These are phyloP conservation scores for Phytophthora constricta DNA, from an alignment of 352 stramenopile species.

Conservation along the genomic window DNA sequence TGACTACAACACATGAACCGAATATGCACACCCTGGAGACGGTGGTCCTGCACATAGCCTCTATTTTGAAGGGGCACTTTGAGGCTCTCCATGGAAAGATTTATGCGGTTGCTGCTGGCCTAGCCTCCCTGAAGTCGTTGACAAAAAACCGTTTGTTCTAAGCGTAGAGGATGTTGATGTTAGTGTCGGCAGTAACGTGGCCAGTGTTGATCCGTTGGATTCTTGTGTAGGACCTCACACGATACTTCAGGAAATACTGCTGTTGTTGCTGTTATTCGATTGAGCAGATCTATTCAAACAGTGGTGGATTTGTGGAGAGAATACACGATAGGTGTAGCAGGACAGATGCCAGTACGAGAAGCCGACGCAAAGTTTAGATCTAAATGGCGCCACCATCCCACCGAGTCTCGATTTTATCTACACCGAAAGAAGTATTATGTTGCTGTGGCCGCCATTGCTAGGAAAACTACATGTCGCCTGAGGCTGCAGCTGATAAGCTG, in stretches of 20 bases:
- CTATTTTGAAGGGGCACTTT: background rate
- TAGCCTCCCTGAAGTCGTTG: background rate
- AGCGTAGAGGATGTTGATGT: too few relatives aligned
- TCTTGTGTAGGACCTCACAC: background rate
- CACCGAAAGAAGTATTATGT: background rate
- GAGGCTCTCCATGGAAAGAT: background rate
- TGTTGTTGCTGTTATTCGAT: background rate
- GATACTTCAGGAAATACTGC: background rate
- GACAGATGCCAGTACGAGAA: background rate
- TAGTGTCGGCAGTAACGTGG: background rate
- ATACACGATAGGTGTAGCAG: background rate
- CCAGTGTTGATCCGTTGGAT: background rate
- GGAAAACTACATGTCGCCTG: too few relatives aligned
- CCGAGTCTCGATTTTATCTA: background rate
- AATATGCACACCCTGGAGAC: background rate
- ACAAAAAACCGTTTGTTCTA: background rate
- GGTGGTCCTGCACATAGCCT: background rate
- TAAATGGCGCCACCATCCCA: background rate
- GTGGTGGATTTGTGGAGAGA: background rate
- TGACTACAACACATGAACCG: background rate
- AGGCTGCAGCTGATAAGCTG: too few relatives aligned
- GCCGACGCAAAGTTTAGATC: background rate
- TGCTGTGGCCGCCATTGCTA: too few relatives aligned
- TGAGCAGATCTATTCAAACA: background rate
- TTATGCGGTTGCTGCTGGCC: background rate